Evolutionary conservation across 108 stramenopile genomes (phyloP).

Genomic region (Cyclotella atomus): DNA sequence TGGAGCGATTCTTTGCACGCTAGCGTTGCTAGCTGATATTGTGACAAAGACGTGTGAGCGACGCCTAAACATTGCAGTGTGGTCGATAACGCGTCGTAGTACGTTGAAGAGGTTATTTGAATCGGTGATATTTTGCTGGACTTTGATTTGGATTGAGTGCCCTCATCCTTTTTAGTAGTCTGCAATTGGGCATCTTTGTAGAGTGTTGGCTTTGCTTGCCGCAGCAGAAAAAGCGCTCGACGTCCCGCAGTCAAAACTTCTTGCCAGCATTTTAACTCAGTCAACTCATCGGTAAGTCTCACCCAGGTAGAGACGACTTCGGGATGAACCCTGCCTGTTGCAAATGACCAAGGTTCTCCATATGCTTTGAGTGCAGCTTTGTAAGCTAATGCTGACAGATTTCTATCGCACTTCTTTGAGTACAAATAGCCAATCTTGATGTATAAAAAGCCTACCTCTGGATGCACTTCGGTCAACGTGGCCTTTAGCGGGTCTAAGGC

Average conservation of each 20-base stretch:
- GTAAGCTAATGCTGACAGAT: constrained; percentile 30
- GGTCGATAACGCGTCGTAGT: constrained; percentile 17
- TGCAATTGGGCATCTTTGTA: constrained; percentile 23
- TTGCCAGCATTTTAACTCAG: constrained; percentile 21
- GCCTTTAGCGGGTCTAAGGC: constrained; percentile 44
- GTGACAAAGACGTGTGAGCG: constrained; percentile 29
- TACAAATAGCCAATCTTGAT: constrained; percentile 45
- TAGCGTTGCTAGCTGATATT: constrained; percentile 25
- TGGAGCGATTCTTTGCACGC: constrained; percentile 44
- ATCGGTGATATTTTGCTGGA: constrained; percentile 32
- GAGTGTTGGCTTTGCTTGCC: constrained; percentile 26
- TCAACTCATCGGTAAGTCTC: constrained; percentile 32
- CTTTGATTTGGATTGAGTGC: constrained; percentile 2
- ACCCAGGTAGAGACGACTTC: constrained; percentile 42
- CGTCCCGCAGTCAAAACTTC: constrained; percentile 35
- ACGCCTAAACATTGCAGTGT: constrained; percentile 42
- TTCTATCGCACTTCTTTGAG: constrained; percentile 33
- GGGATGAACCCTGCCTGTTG: constrained; percentile 10
- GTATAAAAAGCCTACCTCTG: constrained; percentile 39
- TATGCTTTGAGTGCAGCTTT: constrained; percentile 42
- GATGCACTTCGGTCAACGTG: constrained; percentile 28
- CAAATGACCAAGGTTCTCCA: constrained; percentile 32
- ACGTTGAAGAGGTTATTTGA: constrained; percentile 32
- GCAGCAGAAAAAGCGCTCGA: constrained; percentile 41
- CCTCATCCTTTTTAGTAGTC: background rate